Percentiles rank a stretch among this genome's conserved stretches.
Evolutionary conservation across 1,284 basidiomycete genomes (phyloP).

Genomic region (Chondrostereum purpureum): DNA sequence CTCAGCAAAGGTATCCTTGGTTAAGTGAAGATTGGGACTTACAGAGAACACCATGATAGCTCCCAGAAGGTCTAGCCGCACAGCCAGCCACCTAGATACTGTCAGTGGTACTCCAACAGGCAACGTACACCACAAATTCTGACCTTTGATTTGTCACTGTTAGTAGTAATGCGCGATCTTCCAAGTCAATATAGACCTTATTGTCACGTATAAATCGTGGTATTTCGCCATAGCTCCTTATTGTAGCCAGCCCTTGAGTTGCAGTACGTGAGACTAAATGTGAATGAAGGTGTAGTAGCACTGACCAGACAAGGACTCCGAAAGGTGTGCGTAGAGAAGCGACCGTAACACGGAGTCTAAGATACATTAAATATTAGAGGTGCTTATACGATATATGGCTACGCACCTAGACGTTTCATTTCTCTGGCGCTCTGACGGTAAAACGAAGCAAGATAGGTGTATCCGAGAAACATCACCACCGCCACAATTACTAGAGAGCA

Average conservation of each 20-base stretch:
- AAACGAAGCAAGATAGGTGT: conserved; percentile 51
- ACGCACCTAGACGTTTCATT: conserved; percentile 59
- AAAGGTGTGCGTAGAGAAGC: conserved; percentile 74
- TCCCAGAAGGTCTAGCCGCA: conserved; percentile 73
- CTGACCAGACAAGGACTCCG: conserved; percentile 64
- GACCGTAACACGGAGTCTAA: conserved; percentile 62
- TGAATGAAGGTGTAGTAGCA: no score
- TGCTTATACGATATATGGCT: neutral
- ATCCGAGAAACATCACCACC: conserved; percentile 40
- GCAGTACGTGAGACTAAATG: no score
- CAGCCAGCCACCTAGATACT: conserved; percentile 65
- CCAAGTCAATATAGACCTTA: conserved; percentile 68
- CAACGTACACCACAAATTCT: no score
- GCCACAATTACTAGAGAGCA: conserved; percentile 41
- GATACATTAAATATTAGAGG: conserved; percentile 15
- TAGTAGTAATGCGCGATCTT: conserved; percentile 58
- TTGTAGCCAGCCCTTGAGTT: conserved; percentile 62
- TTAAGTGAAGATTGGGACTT: conserved; percentile 25
- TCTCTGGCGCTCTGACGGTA: conserved; percentile 67
- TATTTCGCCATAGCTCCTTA: conserved; percentile 65
- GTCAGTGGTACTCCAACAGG: no score
- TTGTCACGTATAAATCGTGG: conserved; percentile 62
- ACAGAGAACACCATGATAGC: conserved; percentile 56
- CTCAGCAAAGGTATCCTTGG: conserved; percentile 1
- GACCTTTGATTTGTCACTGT: conserved; percentile 59